phyloP scores from a whole-genome alignment of 192 early-diverging fungal species.

The Backusella luteola region DNA sequence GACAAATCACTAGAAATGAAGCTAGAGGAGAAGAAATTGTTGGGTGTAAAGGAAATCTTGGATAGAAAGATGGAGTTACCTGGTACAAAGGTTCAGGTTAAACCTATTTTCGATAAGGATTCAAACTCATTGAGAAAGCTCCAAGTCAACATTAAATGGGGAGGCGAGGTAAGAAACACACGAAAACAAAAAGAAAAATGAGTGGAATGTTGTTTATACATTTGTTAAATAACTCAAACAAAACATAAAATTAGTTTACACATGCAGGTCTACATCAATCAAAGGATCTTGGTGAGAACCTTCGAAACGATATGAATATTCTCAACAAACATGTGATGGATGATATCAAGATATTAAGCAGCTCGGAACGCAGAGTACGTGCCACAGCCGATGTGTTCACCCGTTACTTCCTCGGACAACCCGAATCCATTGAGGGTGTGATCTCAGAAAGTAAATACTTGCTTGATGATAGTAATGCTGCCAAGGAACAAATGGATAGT shows the following conservation, averaged over 20 bases:
- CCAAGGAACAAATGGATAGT: slow-evolving; percentile 90
- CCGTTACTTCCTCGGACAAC: slow-evolving; percentile 60
- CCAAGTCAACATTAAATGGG: slow-evolving; percentile 98
- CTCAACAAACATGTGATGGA: slow-evolving; percentile 84
- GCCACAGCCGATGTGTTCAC: slow-evolving; percentile 85
- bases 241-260: slow-evolving; percentile 64
- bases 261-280: slow-evolving; percentile 91
- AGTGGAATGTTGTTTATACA: too few relatives aligned
- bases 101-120: slow-evolving; percentile 70
- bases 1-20: slow-evolving; percentile 38
- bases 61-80: slow-evolving; percentile 74
- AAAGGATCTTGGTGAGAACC: slow-evolving; percentile 87
- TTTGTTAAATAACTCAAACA: neutral
- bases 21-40: slow-evolving; percentile 53
- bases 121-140: slow-evolving; percentile 62
- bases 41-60: slow-evolving; percentile 74
- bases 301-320: slow-evolving; percentile 88
- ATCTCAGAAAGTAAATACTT: slow-evolving; percentile 84
- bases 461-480: slow-evolving; percentile 92
- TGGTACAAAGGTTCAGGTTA: slow-evolving; percentile 92
- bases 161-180: slow-evolving; percentile 63
- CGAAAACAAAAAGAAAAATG: too few relatives aligned
- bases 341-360: slow-evolving; percentile 83
- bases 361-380: slow-evolving; percentile 87
- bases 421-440: slow-evolving; percentile 57